These are phyloP conservation scores for Biscogniauxia sp. DNA, from an alignment of 2,329 filamentous ascomycete species.

Conservation along the genomic window DNA sequence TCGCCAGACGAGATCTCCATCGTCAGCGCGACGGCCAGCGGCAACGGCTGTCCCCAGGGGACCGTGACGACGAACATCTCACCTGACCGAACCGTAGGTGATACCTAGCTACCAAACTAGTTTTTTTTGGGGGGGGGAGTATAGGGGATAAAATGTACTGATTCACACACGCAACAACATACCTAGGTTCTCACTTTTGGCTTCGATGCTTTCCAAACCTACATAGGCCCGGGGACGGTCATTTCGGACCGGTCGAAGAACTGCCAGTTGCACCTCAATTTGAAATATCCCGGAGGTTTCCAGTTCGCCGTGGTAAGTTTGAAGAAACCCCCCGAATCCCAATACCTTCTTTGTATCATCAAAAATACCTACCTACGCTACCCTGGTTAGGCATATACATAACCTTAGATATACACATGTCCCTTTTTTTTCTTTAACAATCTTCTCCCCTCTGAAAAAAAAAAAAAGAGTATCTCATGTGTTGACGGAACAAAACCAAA, in stretches of 20 bases:
- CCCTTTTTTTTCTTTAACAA: no score
- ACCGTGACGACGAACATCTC: slow-evolving; percentile 42
- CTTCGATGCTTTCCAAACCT: slow-evolving; percentile 47
- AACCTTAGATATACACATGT: no score
- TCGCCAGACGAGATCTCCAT: slow-evolving; percentile 42
- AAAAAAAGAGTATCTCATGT: no score
- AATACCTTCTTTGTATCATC: background rate
- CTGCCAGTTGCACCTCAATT: slow-evolving; percentile 46
- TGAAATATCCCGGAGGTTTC: slow-evolving; percentile 47
- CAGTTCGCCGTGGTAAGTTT: slow-evolving; percentile 40
- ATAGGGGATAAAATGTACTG: no score
- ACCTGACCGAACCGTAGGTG: slow-evolving; percentile 39
- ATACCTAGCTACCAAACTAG: background rate
- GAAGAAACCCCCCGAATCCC: background rate
- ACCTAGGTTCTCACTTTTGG: slow-evolving; percentile 44
- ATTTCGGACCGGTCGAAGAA: slow-evolving; percentile 42
- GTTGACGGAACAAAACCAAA: no score
- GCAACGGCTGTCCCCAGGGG: slow-evolving; percentile 44
- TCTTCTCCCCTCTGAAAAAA: no score
- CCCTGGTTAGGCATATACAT: no score
- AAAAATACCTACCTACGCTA: no score
- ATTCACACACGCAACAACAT: no score
- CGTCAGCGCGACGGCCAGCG: slow-evolving; percentile 39
- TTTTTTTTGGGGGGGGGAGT: no score
- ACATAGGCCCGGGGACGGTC: slow-evolving; percentile 42